These are phyloP conservation scores for Saccharomyces mikatae DNA, from an alignment of 805 yeast genomes.

Conservation along the genomic window DNA sequence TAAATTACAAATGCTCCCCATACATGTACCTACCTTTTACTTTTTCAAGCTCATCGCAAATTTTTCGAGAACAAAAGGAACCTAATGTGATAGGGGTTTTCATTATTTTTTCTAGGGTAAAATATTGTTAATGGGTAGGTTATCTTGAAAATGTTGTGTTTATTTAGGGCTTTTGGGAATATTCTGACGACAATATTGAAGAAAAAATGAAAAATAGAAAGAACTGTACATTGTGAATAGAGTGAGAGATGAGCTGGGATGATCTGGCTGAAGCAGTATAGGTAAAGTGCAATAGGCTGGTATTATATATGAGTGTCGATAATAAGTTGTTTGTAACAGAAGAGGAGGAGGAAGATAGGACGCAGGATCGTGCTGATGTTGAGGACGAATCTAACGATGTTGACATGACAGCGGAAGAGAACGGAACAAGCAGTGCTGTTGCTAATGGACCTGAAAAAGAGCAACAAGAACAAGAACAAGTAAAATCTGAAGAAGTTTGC, in stretches of 20 bases:
- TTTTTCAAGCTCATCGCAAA: background rate
- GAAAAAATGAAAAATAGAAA: background rate
- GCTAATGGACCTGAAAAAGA: slow-evolving; percentile 4
- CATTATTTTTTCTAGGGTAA: background rate
- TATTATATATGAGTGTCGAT: slow-evolving; percentile 7
- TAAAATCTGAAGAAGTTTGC: slow-evolving; percentile 9
- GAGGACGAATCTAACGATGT: slow-evolving; percentile 6
- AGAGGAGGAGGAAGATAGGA: slow-evolving; percentile 27
- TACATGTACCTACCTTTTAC: background rate
- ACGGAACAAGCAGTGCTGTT: background rate
- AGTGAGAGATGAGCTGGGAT: background rate
- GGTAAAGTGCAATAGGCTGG: background rate
- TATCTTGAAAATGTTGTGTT: too few species aligned
- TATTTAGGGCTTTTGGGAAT: background rate
- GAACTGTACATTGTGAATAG: background rate
- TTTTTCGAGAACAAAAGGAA: background rate
- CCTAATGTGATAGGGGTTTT: background rate
- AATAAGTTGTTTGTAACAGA: slow-evolving; percentile 31
- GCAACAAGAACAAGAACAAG: slow-evolving; percentile 4
- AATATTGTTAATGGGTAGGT: background rate
- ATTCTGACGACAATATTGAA: background rate
- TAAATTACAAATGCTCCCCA: background rate
- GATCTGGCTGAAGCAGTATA: background rate
- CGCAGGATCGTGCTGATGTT: background rate
- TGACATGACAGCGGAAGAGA: slow-evolving; percentile 5